Evolutionary conservation across 2,329 filamentous ascomycete species (phyloP), one percentile per base, ranked within the genome.

Genomic region (Beauveria medogensis): DNA sequence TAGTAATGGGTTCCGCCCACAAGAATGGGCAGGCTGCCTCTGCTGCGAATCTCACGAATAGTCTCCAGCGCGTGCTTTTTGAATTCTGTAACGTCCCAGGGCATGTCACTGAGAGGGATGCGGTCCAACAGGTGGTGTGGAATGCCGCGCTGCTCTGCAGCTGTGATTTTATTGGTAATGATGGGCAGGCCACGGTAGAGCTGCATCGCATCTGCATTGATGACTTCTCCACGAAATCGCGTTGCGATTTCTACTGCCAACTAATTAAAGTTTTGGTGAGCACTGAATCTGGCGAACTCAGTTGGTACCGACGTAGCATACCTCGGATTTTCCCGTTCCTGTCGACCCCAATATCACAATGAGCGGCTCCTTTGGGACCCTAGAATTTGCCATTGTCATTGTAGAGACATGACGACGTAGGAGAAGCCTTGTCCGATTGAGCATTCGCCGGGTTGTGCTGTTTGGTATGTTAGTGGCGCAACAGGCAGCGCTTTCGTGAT

Each of bases 141-240:
- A 12, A 99, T 80, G 10, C 88, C 90, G 63, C 88, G 83, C 68
- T 86, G 87, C 71, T 97, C 93, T 22, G 85, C 80, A 1, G 70
- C 57, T 0, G 90, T 84, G 62, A 97, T 89, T 72, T 97, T 96
- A 73, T 99, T 99, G 28, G 94, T 99, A 67, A 97, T 93, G 65
- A 97, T 88, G 5, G 94, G 92, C 48, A 99, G 78, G 3, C 94
- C 94, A 58, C 84, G 82, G 73, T 99, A 99, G 76, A 99, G 86
- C 72, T 99, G 94, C 92, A 99, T 96, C 44, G 94, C 94, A 79
- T 99, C 94, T 52, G 91, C 91, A 71, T 99, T 99, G 76, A 99
- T 92, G 57, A 99, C 84, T 74, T 99, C 94, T 70, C 95, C 94
- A 73, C 94, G 87, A 74, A 92, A 92, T 24, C 82, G 84, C 47